These are phyloP conservation scores for Fusarium protoensiforme DNA, from an alignment of 2,329 filamentous ascomycete species.

Conservation along the genomic window DNA sequence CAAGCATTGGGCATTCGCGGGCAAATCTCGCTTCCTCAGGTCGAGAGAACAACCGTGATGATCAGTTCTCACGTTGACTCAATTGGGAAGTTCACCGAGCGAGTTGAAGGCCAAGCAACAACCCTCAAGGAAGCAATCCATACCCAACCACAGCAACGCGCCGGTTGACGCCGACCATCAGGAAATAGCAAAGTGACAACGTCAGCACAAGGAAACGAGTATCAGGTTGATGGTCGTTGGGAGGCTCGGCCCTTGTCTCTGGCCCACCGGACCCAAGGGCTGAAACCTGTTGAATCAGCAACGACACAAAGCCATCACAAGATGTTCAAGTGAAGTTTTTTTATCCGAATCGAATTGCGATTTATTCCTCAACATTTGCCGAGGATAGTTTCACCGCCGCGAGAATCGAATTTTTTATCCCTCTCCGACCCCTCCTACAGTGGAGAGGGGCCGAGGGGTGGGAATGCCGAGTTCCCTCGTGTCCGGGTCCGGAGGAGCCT, in stretches of 20 bases:
- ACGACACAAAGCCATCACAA: conserved; percentile 26
- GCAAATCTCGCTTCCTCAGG: not conserved
- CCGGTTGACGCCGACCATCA: conserved; percentile 20
- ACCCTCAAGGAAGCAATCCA: not conserved
- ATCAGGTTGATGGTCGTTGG: conserved; percentile 4
- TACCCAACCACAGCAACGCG: not conserved
- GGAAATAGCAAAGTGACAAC: not conserved
- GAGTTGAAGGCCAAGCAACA: not conserved
- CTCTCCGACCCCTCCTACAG: not conserved
- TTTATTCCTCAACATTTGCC: not conserved
- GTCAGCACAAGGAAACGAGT: not conserved
- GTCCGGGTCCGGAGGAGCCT: conserved; percentile 8
- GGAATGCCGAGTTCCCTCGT: conserved; percentile 17
- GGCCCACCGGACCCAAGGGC: conserved; percentile 6
- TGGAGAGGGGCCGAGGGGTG: conserved; percentile 7
- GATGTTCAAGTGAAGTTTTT: conserved; percentile 1
- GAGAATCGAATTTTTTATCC: not conserved
- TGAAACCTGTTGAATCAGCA: conserved; percentile 15
- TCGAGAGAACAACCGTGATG: not conserved
- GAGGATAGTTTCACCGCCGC: conserved; percentile 2
- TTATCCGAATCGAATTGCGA: not conserved
- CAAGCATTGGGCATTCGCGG: not conserved
- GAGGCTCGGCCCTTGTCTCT: not conserved
- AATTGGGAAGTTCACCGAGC: not conserved
- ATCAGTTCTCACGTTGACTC: not conserved